These are phyloP conservation scores for Mycena rebaudengoi DNA, from an alignment of 768 basidiomycete genomes.

Conservation along the genomic window DNA sequence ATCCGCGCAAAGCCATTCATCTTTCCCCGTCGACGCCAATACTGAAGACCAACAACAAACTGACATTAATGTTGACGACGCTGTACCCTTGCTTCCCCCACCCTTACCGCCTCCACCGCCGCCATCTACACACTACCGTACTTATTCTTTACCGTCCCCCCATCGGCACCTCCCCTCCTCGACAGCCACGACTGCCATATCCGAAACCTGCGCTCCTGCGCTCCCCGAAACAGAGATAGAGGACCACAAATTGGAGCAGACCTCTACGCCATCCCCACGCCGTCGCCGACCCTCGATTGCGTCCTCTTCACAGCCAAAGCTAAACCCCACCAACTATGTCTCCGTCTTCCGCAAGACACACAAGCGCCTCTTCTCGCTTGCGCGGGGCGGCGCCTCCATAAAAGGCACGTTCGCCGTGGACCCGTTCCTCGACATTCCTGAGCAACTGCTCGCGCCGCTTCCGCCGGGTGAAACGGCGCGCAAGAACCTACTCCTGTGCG, in stretches of 20 bases:
- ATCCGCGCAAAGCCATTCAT: slow-evolving; percentile 16
- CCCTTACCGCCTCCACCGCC: not conserved
- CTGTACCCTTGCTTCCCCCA: not conserved
- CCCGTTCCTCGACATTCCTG: slow-evolving; percentile 49
- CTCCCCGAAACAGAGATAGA: no score
- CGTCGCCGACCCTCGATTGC: not conserved
- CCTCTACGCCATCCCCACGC: slow-evolving; percentile 2
- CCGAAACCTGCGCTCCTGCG: slow-evolving; percentile 12
- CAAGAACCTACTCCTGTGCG: slow-evolving; percentile 51
- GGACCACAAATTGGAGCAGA: slow-evolving; percentile 17
- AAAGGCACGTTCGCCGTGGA: slow-evolving; percentile 50
- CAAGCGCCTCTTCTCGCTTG: slow-evolving; percentile 28
- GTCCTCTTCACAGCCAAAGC: not conserved
- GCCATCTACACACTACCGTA: not conserved
- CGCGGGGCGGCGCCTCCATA: slow-evolving; percentile 35
- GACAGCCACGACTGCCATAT: not conserved
- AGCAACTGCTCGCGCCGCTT: slow-evolving; percentile 44
- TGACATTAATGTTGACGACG: not conserved
- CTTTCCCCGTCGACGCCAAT: not conserved
- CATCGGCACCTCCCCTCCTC: slow-evolving; percentile 11
- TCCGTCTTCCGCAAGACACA: slow-evolving; percentile 40
- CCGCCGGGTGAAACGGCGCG: slow-evolving; percentile 34
- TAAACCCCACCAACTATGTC: slow-evolving; percentile 42
- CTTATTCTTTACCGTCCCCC: slow-evolving; percentile 3
- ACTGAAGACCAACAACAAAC: not conserved